Conservation (phyloP, 176 grass and related monocot genomes). For the Triticum timopheevii region DNA sequence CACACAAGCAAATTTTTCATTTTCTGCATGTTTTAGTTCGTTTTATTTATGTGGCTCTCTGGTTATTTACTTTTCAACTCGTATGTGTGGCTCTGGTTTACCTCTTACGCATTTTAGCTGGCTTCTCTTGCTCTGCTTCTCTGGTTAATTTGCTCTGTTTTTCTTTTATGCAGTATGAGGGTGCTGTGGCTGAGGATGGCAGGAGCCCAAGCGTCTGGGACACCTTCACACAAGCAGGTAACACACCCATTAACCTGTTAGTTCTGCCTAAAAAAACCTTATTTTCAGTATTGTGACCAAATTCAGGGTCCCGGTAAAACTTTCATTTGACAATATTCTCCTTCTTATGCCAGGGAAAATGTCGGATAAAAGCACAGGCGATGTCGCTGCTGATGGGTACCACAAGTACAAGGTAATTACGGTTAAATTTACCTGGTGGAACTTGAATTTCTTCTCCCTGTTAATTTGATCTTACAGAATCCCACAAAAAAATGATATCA, state of each 20-base stretch:
- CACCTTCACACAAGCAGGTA: conserved; percentile 25
- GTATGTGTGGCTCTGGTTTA: not conserved
- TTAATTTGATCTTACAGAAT: not conserved
- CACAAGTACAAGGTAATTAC: conserved; percentile 24
- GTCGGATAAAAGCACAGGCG: conserved; percentile 15
- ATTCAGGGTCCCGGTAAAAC: not conserved
- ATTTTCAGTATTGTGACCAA: not conserved
- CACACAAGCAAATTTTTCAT: not conserved
- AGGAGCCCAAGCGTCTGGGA: conserved; percentile 43
- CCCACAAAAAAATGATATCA: not conserved
- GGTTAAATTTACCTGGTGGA: not conserved
- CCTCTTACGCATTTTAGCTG: not conserved
- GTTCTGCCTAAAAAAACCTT: not conserved
- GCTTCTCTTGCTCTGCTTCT: no score
- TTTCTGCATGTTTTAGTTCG: not conserved
- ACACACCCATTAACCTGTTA: not conserved
- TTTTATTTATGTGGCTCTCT: not conserved
- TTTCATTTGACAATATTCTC: not conserved
- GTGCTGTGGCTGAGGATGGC: conserved; percentile 29
- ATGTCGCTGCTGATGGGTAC: conserved; percentile 23
- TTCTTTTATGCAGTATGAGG: conserved; percentile 8
- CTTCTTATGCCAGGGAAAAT: not conserved
- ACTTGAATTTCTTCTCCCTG: not conserved
- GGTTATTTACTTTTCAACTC: not conserved
- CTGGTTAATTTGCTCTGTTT: not conserved